Evolutionary conservation across 78 protist genomes (phyloP).

Genomic region (slime mould (Dictyostelium discoideum)): DNA sequence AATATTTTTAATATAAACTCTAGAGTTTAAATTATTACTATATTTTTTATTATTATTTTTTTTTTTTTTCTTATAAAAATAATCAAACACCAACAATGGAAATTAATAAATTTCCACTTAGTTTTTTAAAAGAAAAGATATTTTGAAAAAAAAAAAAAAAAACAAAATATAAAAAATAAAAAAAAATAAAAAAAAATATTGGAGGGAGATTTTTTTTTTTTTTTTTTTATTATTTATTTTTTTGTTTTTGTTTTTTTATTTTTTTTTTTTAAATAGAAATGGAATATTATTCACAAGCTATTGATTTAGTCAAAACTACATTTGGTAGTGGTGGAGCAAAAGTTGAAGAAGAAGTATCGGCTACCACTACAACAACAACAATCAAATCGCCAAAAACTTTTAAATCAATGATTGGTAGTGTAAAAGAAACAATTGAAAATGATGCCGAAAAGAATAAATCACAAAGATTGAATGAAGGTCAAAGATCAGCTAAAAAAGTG

Average conservation of each 20-base stretch:
- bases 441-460: background rate
- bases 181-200: no score
- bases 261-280: background rate
- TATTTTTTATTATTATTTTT: background rate
- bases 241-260: no score
- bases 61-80: background rate
- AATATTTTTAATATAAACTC: no score
- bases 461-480: background rate
- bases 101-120: no score
- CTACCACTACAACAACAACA: background rate
- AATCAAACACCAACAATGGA: no score
- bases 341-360: background rate
- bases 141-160: background rate
- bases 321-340: background rate
- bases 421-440: background rate
- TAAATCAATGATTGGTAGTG: background rate
- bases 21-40: no score
- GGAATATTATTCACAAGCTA: background rate
- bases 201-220: no score
- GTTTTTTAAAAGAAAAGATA: background rate
- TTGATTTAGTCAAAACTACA: background rate
- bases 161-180: no score
- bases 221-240: no score
- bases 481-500: conserved; percentile 15
- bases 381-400: background rate